Base-by-base conservation (phyloP, 192 early-diverging fungal species). In the Borealophlyctis nickersoniae region DNA sequence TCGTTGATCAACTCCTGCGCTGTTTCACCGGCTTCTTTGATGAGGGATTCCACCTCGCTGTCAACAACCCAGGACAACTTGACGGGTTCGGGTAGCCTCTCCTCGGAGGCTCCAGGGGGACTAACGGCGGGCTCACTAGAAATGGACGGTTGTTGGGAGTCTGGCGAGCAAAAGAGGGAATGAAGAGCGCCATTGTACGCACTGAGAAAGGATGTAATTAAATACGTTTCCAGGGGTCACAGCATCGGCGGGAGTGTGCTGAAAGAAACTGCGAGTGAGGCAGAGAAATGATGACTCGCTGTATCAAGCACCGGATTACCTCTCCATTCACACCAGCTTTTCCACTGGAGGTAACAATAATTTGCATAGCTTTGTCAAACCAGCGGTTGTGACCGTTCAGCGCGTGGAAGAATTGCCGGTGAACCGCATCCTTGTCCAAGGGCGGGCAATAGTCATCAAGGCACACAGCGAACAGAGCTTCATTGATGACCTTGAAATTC, bases 341-440 rank as follows among this genome's bases (percentile, higher is more conserved):
- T 23, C 92, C 96, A 63, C 85, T 92, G 69, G 70, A 86, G 55
- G 90, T 72, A 33, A 98, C 85, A 45, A 97, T 86, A 33, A 97
- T 69, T 74, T 93, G 91, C 49, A 98, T 78, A 23, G 92, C 76
- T 81, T 98, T 98, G 79, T 98, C 96, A 79, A 93, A 97, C 96
- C 96, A 98, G 27, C 96, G 81, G 74, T 98, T 98, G 51, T 71
- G 71, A 1, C 82, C 94, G 28, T 91, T 77, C 35, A 53, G 57
- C 36, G 84, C 89, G 71, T 96, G 93, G 73, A 89, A 91, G 22
- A 91, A 72, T 54, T 92, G 89, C 30, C 73, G 78, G 49, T 92
- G 84, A 3, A 85, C 77, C 2, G 74, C 53, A 67, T 94, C 88
- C 16, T 82, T 61, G 60, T 92, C 83, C 4, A 63, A 56, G 29